These are phyloP conservation scores for Coniosporium tulheliwenetii DNA, from an alignment of 2,329 filamentous ascomycete species.

Conservation along the genomic window DNA sequence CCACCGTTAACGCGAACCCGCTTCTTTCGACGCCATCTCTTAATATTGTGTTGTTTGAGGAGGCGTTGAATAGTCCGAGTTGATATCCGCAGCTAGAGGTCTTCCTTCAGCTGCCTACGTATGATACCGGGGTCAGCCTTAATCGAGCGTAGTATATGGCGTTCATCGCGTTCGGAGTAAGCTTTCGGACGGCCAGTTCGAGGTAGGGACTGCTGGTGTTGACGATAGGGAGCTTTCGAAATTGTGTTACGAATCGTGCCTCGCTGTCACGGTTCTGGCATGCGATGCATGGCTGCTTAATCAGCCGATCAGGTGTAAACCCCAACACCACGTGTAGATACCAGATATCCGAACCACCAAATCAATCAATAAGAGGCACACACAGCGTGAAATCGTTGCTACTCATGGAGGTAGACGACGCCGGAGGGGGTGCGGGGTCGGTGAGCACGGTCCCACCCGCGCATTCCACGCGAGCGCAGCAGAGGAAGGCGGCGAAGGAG, in stretches of 20 bases:
- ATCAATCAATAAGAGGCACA: too few relatives aligned
- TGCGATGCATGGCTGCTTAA: too few relatives aligned
- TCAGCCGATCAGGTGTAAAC: too few relatives aligned
- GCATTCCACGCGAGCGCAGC: too few relatives aligned
- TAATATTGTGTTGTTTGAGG: neutral
- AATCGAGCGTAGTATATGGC: neutral
- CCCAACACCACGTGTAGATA: too few relatives aligned
- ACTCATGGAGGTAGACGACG: too few relatives aligned
- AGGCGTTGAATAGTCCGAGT: constrained; percentile 1
- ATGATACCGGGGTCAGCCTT: neutral
- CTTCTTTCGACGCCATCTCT: constrained; percentile 9
- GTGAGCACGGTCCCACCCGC: too few relatives aligned
- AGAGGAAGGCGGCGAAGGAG: too few relatives aligned
- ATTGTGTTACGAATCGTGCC: neutral
- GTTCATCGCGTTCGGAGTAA: neutral
- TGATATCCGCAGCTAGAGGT: neutral
- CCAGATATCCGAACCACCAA: too few relatives aligned
- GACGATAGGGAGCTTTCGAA: neutral
- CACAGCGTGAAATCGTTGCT: too few relatives aligned
- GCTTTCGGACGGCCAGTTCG: constrained; percentile 1
- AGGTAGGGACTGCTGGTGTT: neutral
- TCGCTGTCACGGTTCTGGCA: too few relatives aligned
- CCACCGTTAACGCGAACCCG: constrained; percentile 3
- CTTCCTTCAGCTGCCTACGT: neutral
- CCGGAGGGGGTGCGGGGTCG: too few relatives aligned